Conservation (phyloP, 2,329 filamentous ascomycete genomes). For the Diaporthe humulicola region DNA sequence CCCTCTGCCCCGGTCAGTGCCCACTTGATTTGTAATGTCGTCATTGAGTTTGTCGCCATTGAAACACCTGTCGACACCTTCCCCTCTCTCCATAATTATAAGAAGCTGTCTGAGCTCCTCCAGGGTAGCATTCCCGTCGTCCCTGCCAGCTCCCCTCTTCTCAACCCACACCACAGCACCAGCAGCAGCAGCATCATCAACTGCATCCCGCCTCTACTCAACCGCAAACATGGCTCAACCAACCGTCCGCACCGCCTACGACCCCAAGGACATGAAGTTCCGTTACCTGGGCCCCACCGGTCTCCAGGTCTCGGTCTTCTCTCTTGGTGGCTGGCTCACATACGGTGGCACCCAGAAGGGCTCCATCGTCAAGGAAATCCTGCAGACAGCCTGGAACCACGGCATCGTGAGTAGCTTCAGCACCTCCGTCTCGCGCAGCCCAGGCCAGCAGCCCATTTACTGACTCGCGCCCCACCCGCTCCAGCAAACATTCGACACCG, state of each 20-base stretch:
- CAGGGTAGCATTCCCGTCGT: not conserved
- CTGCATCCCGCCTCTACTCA: slow-evolving; percentile 41
- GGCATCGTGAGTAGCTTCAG: slow-evolving; percentile 55
- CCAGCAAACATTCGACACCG: slow-evolving; percentile 65
- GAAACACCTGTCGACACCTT: slow-evolving; percentile 26
- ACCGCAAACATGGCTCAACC: slow-evolving; percentile 35
- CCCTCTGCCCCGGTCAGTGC: slow-evolving; percentile 9
- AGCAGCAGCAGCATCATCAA: no score
- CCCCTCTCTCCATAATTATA: slow-evolving; percentile 32
- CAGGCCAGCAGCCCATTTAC: slow-evolving; percentile 36
- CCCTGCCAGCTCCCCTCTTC: slow-evolving; percentile 5
- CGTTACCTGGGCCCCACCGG: slow-evolving; percentile 79
- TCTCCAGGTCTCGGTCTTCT: slow-evolving; percentile 80
- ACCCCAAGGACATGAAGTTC: slow-evolving; percentile 71
- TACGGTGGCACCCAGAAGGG: slow-evolving; percentile 67
- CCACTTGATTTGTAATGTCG: slow-evolving; percentile 38
- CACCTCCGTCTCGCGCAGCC: no score
- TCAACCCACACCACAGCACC: not conserved
- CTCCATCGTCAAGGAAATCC: slow-evolving; percentile 53
- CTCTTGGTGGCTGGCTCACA: slow-evolving; percentile 79
- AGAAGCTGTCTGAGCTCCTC: slow-evolving; percentile 2
- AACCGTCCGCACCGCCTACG: slow-evolving; percentile 46
- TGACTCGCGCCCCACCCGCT: not conserved
- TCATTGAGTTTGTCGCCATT: slow-evolving; percentile 35
- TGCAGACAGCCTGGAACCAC: slow-evolving; percentile 64